phyloP scores from a whole-genome alignment of 2,329 filamentous ascomycete species.

The Exophiala xenobiotica region DNA sequence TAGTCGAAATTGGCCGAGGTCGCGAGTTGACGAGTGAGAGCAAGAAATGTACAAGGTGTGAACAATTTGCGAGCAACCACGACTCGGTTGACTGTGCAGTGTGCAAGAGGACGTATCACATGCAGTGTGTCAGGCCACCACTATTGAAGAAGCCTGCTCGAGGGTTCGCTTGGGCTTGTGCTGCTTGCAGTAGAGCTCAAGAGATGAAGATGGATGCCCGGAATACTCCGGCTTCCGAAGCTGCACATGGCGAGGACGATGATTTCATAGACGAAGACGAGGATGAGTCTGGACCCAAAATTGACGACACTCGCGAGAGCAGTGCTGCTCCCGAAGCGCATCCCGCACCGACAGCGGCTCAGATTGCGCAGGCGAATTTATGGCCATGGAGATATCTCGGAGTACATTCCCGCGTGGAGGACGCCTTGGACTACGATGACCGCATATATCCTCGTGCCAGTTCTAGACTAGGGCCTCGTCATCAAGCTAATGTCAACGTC shows the following conservation, averaged over 20 bases:
- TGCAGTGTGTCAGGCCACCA: conserved; percentile 93
- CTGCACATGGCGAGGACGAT: conserved; percentile 59
- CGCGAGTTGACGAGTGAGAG: conserved; percentile 95
- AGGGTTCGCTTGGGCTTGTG: conserved; percentile 97
- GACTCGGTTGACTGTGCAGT: conserved; percentile 97
- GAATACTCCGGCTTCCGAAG: conserved; percentile 70
- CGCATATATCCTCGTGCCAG: conserved; percentile 95
- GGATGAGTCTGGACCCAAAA: conserved; percentile 62
- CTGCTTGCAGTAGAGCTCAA: conserved; percentile 91
- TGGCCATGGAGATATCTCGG: conserved; percentile 97
- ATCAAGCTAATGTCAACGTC: conserved; percentile 80
- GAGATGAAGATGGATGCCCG: conserved; percentile 88
- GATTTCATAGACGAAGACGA: conserved; percentile 66
- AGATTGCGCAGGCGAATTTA: conserved; percentile 86
- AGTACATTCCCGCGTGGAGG: conserved; percentile 91
- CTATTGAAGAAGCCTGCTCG: conserved; percentile 93
- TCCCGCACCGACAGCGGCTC: conserved; percentile 71
- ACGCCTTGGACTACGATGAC: conserved; percentile 95
- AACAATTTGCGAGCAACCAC: conserved; percentile 83
- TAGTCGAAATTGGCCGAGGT: conserved; percentile 88
- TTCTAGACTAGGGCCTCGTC: conserved; percentile 83
- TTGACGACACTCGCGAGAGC: conserved; percentile 34
- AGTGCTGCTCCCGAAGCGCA: conserved; percentile 50
- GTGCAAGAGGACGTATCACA: conserved; percentile 93
- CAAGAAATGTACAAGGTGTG: conserved; percentile 93